A percentile compares a stretch with the other conserved stretches of the same genome.
Evolutionary conservation across 495 filamentous ascomycete species (phyloP).

Genomic region (Jackrogersella multiformis): DNA sequence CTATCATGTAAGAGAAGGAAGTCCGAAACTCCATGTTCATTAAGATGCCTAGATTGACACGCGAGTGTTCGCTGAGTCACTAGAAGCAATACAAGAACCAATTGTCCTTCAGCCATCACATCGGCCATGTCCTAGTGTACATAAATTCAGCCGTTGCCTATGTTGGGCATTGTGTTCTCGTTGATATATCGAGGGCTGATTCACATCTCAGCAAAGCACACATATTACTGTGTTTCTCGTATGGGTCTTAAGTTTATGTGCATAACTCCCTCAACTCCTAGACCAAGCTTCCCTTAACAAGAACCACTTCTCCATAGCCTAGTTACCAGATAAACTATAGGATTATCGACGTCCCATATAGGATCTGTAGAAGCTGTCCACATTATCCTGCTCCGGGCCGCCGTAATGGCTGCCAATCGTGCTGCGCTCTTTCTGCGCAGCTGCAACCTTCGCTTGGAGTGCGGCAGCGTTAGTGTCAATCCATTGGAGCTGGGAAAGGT

Average conservation of each 20-base stretch:
- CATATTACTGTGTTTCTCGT: conserved; percentile 12
- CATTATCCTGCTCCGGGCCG: conserved; percentile 67
- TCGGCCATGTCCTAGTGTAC: conserved; percentile 45
- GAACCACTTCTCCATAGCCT: neutral
- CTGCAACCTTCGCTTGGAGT: conserved; percentile 78
- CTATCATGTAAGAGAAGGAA: conserved; percentile 22
- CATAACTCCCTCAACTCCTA: conserved; percentile 28
- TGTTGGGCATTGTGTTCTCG: conserved; percentile 18
- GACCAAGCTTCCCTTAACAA: conserved; percentile 15
- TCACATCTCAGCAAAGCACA: conserved; percentile 31
- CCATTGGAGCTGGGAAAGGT: conserved; percentile 86
- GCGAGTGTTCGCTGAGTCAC: conserved; percentile 25
- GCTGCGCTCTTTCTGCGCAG: conserved; percentile 78
- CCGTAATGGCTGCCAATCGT: conserved; percentile 70
- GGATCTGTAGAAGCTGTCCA: conserved; percentile 84
- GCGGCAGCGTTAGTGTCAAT: conserved; percentile 87
- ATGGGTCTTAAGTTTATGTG: conserved; percentile 33
- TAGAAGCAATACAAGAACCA: conserved; percentile 18
- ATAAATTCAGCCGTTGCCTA: conserved; percentile 36
- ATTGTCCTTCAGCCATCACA: conserved; percentile 32
- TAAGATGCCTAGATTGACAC: conserved; percentile 17
- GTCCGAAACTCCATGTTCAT: conserved; percentile 12
- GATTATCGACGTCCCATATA: conserved; percentile 71
- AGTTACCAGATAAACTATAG: neutral
- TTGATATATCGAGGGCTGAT: conserved; percentile 39